Percentiles rank a stretch among this genome's conserved stretches.
Conservation (phyloP, 2,329 filamentous ascomycete species). For the Talaromyces sp. region DNA sequence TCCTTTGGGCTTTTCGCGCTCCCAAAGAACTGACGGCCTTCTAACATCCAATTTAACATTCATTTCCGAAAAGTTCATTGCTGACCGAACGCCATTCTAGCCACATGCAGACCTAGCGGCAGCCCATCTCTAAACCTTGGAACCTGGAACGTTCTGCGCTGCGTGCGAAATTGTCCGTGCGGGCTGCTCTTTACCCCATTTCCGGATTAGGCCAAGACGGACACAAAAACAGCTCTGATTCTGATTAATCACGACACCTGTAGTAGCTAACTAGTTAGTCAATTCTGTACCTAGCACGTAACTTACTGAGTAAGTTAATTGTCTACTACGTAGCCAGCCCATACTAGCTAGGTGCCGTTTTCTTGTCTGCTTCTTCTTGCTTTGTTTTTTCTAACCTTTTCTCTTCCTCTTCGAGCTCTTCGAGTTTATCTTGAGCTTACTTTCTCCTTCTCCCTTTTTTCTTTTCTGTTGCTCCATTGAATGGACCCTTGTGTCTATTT, state of each 20-base stretch:
- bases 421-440: conserved; percentile 28
- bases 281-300: neutral
- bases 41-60: neutral
- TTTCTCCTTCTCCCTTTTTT: conserved; percentile 24
- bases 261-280: neutral
- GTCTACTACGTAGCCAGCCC: neutral
- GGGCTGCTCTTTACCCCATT: neutral
- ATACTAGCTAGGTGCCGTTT: neutral
- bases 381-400: neutral
- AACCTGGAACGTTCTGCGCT: conserved; percentile 1
- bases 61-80: conserved; percentile 4
- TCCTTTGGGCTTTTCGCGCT: neutral
- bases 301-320: neutral
- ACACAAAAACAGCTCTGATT: neutral
- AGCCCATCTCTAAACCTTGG: neutral
- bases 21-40: neutral
- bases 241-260: neutral
- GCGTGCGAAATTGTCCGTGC: conserved; percentile 7
- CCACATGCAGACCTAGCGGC: neutral
- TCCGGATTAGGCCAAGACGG: neutral
- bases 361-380: conserved; percentile 19
- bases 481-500: conserved; percentile 9
- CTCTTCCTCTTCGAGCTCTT: conserved; percentile 27
- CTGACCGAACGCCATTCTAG: conserved; percentile 2
- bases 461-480: conserved; percentile 6